Evolutionary conservation across 345 rosid genomes (phyloP).

Genomic region (Eucalyptus lansdowneana): DNA sequence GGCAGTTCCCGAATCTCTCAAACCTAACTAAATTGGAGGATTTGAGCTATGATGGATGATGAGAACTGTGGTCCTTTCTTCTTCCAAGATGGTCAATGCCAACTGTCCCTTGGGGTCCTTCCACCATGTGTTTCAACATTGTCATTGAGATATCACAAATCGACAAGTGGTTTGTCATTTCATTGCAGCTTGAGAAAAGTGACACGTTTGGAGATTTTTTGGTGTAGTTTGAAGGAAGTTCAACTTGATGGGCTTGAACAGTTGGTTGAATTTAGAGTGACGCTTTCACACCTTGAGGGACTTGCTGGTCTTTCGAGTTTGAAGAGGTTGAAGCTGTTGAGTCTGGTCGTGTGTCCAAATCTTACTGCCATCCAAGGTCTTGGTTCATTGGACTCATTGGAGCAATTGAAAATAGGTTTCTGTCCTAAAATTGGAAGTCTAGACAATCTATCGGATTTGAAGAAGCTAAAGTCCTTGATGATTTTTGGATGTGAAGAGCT

Average conservation of each 20-base stretch:
- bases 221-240: background rate
- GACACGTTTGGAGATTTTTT: accelerated
- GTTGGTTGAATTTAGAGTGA: background rate
- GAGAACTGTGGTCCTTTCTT: no score
- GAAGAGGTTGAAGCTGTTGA: background rate
- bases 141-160: accelerated
- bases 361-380: background rate
- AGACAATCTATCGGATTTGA: background rate
- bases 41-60: no score
- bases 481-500: background rate
- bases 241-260: background rate
- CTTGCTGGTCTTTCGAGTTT: background rate
- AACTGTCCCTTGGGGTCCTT: no score
- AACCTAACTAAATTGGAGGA: no score
- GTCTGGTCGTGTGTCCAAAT: accelerated
- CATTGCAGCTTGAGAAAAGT: no score
- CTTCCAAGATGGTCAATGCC: no score
- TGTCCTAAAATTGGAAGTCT: background rate
- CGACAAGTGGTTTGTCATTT: no score
- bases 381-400: background rate
- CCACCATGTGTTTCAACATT: no score
- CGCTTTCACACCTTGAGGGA: background rate
- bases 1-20: no score
- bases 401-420: accelerated
- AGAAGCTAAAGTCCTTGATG: accelerated